A percentile compares a stretch with the other conserved stretches of the same genome.
Evolutionary conservation across 1,139 yeast genomes (phyloP).

Genomic region (Zygoascus hellenicus): DNA sequence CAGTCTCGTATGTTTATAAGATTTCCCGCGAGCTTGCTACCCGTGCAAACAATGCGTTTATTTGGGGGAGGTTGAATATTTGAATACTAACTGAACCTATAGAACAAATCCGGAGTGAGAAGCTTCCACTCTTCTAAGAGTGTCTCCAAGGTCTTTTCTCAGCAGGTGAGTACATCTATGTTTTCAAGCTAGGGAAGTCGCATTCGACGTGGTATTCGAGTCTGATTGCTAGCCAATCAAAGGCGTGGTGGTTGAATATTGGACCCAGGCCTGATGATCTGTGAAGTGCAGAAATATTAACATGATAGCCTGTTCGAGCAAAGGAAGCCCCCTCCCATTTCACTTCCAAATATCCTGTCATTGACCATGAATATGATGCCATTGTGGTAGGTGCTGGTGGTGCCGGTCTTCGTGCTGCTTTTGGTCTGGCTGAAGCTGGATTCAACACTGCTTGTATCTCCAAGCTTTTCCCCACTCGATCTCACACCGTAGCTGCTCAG

Average conservation of each 20-base stretch:
- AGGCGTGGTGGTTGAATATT: too few relatives aligned
- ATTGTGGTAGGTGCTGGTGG: slow-evolving; percentile 99
- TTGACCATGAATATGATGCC: slow-evolving; percentile 95
- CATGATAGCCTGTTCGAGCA: slow-evolving; percentile 29
- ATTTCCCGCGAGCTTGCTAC: not conserved
- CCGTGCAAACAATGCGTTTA: not conserved
- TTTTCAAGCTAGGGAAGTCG: not conserved
- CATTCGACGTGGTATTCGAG: not conserved
- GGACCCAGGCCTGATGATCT: not conserved
- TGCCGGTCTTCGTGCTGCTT: slow-evolving; percentile 98
- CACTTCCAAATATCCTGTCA: slow-evolving; percentile 74
- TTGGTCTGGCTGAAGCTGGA: slow-evolving; percentile 95
- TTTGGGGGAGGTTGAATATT: not conserved
- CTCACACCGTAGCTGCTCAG: slow-evolving; percentile 98
- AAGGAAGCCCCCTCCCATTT: slow-evolving; percentile 36
- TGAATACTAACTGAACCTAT: not conserved
- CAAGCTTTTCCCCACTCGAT: slow-evolving; percentile 95
- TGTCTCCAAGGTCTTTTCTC: slow-evolving; percentile 26
- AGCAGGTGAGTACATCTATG: slow-evolving; percentile 19
- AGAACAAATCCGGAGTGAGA: slow-evolving; percentile 13
- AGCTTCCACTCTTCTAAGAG: slow-evolving; percentile 27
- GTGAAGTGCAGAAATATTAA: not conserved
- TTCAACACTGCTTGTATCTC: slow-evolving; percentile 97
- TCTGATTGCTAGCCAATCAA: not conserved
- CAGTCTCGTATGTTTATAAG: slow-evolving; percentile 20